A percentile compares a stretch with the other conserved stretches of the same genome.
phyloP scores from a whole-genome alignment of 306 rosid genomes.

The Crotalaria pallida region DNA sequence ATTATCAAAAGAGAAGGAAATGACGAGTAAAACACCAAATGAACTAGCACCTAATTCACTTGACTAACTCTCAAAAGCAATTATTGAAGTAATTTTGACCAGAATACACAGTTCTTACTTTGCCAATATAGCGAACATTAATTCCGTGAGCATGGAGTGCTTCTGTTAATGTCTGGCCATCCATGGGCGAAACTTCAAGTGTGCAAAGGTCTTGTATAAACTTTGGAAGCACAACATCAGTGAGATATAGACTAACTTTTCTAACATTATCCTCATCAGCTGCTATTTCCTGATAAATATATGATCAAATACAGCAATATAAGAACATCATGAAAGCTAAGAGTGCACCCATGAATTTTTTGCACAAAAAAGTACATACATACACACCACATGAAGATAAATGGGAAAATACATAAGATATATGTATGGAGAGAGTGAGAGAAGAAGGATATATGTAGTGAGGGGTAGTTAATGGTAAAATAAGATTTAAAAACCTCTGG shows the following conservation, averaged over 20 bases:
- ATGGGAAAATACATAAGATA: background rate
- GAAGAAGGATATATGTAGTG: background rate
- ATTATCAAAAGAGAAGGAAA: background rate
- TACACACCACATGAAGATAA: background rate
- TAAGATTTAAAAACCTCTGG: conserved; percentile 41
- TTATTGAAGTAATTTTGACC: background rate
- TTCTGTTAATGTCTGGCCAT: conserved; percentile 95
- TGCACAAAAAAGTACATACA: background rate
- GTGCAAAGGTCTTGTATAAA: conserved; percentile 95
- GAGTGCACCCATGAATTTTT: conserved; percentile 1
- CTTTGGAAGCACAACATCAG: conserved; percentile 83
- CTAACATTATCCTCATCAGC: conserved; percentile 86
- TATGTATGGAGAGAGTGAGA: background rate
- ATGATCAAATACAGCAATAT: conserved; percentile 11
- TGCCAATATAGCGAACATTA: conserved; percentile 93
- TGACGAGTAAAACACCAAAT: background rate
- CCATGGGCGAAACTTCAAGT: conserved; percentile 99
- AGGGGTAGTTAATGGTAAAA: background rate
- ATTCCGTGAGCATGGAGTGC: conserved; percentile 99
- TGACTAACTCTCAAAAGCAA: conserved; percentile 6
- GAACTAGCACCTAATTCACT: background rate
- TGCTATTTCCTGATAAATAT: conserved; percentile 63
- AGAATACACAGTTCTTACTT: conserved; percentile 43
- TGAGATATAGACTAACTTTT: conserved; percentile 71
- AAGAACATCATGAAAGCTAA: conserved; percentile 15